phyloP scores from a whole-genome alignment of 2,329 filamentous ascomycete species.

The Alternaria gansuensis region DNA sequence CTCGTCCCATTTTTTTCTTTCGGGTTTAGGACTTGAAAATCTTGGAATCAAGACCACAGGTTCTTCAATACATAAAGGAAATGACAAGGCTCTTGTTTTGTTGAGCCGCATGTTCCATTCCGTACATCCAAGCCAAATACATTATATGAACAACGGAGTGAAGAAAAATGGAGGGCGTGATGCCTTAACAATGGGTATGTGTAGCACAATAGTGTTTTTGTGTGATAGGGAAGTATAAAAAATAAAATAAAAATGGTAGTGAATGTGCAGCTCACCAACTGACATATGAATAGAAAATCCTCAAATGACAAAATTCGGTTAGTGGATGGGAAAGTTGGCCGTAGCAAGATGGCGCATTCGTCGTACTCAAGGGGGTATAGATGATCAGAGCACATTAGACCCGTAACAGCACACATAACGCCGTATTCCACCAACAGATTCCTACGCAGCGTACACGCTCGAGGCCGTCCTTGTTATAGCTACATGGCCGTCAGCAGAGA shows the following conservation, averaged over 20 bases:
- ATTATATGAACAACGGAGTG: background rate
- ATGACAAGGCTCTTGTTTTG: slow-evolving; percentile 2
- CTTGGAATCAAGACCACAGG: background rate
- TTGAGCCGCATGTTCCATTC: background rate
- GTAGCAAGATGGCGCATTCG: slow-evolving; percentile 23
- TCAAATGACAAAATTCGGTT: background rate
- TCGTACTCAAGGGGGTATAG: slow-evolving; percentile 31
- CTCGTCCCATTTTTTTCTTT: background rate
- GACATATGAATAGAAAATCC: slow-evolving; percentile 10
- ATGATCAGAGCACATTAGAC: slow-evolving; percentile 28
- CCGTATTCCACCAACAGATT: slow-evolving; percentile 26
- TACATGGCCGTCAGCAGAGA: slow-evolving; percentile 20
- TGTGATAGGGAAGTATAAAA: slow-evolving; percentile 6
- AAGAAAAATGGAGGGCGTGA: background rate
- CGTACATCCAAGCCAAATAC: slow-evolving; percentile 4
- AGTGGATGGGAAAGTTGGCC: slow-evolving; percentile 8
- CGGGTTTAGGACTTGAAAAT: slow-evolving; percentile 1
- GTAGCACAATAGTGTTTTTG: slow-evolving; percentile 6
- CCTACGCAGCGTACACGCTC: slow-evolving; percentile 6
- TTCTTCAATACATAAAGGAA: slow-evolving; percentile 1
- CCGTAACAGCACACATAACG: slow-evolving; percentile 25
- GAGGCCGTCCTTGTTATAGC: slow-evolving; percentile 5
- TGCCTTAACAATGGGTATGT: slow-evolving; percentile 11
- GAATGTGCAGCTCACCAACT: slow-evolving; percentile 10
- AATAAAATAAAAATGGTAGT: slow-evolving; percentile 5